Percentiles rank a stretch among this genome's conserved stretches.
Conservation (phyloP, 2,329 filamentous ascomycete genomes). For the Fusarium fracticaudum region DNA sequence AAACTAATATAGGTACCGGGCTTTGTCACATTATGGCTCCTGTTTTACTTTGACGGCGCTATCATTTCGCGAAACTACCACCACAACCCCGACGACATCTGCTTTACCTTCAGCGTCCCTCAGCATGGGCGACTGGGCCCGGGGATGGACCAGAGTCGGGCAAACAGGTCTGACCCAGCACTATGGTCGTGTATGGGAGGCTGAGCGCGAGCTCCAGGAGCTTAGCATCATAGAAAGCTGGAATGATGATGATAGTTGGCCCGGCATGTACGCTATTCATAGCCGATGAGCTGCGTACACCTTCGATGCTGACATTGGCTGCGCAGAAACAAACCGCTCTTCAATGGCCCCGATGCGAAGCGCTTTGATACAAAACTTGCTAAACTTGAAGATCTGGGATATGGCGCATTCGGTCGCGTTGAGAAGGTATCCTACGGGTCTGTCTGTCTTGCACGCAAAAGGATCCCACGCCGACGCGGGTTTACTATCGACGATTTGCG, state of each 20-base stretch:
- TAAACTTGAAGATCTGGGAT: conserved; percentile 51
- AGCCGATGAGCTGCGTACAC: background rate
- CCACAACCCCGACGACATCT: background rate
- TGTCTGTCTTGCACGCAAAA: conserved; percentile 58
- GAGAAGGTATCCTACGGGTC: conserved; percentile 54
- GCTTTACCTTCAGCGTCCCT: background rate
- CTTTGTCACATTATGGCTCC: conserved; percentile 14
- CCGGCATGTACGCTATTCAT: conserved; percentile 44
- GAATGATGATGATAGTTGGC: conserved; percentile 48
- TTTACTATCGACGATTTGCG: conserved; percentile 54
- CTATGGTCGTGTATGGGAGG: conserved; percentile 39
- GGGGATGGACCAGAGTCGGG: conserved; percentile 49
- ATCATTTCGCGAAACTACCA: background rate
- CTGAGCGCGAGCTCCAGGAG: conserved; percentile 45
- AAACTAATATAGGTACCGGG: background rate
- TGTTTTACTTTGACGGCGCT: conserved; percentile 7
- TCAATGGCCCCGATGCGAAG: conserved; percentile 46
- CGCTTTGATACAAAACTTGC: conserved; percentile 47
- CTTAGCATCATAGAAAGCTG: conserved; percentile 45
- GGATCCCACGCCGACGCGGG: conserved; percentile 50
- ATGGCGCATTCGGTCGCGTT: conserved; percentile 55
- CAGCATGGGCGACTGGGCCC: conserved; percentile 44
- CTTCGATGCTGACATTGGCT: conserved; percentile 5
- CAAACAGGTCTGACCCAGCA: conserved; percentile 35
- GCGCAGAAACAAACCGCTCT: conserved; percentile 45